Conservation (phyloP, 108 stramenopile genomes). For the Epipyxis sp. region DNA sequence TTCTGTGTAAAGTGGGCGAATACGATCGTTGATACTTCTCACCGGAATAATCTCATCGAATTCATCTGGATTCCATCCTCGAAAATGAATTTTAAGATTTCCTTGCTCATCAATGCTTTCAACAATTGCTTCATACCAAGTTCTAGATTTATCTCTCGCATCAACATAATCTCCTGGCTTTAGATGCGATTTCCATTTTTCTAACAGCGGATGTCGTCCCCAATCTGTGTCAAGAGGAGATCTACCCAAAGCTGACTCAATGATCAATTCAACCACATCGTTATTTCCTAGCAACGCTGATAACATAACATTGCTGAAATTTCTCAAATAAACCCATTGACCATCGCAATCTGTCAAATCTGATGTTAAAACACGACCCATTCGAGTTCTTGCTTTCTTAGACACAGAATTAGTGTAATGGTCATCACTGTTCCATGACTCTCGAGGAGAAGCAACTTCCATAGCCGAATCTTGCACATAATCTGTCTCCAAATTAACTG, state of each 20-base stretch:
- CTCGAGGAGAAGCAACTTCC: no score
- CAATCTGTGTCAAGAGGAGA: not conserved
- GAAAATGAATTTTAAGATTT: not conserved
- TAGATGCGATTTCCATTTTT: not conserved
- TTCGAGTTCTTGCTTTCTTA: not conserved
- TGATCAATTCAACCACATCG: not conserved
- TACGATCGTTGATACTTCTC: not conserved
- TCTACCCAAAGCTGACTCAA: not conserved
- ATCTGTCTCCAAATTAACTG: not conserved
- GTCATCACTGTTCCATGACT: no score
- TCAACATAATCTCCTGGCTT: not conserved
- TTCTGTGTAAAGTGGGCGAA: not conserved
- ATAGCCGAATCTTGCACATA: not conserved
- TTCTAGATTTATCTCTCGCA: not conserved
- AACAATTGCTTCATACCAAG: not conserved
- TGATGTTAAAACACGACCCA: not conserved
- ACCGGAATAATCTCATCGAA: not conserved
- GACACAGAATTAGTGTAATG: not conserved
- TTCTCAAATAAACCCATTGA: not conserved
- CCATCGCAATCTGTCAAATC: constrained; percentile 10
- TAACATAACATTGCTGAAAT: not conserved
- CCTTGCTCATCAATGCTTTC: not conserved
- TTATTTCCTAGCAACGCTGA: not conserved
- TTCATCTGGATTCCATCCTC: not conserved
- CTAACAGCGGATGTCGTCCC: not conserved